Evolutionary conservation across 768 basidiomycete genomes (phyloP), one percentile per base, ranked within the genome.

Genomic region (Suillus weaverae): DNA sequence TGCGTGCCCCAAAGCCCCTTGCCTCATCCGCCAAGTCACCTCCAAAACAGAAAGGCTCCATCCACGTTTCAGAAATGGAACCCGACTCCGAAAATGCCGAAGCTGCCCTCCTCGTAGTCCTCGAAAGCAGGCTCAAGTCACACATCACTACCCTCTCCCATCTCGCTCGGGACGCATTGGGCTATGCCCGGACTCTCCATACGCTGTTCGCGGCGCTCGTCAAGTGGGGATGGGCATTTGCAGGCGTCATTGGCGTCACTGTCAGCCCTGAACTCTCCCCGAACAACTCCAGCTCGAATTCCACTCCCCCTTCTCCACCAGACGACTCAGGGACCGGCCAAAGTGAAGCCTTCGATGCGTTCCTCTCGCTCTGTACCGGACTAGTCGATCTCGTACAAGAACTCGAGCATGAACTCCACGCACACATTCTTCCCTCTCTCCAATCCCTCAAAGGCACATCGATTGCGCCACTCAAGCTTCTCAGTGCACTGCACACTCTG

Each of bases 271-370:
- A 74, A 32, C 57, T 65, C 1, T 39, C 73, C 30, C 67, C 39
- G 64, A 43, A 48, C 36, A 64, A 11, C 9, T 2, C 33, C 1
- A 64, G 36, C 33, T 7, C 35, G 14, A 63, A 51, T 54, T n/a
- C 35, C 33, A 60, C 51, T n/a, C 33, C 70, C 18, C 71, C 74
- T 3, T 48, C 65, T 22, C 71, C 73, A 5, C 62, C 64, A 22
- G 74, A 77, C 10, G 66, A 68, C 13, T 13, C 4, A 10, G 57
- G 39, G 10, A 59, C 38, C 0, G 57, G 57, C 18, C 74, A 74
- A 32, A 81, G 80, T 43, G 90, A 91, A 72, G 89, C 90, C 1
- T 91, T 89, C 69, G 85, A 90, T 64, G 89, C 90, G 11, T 91
- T 92, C 71, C 74, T 89, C 22, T 72, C 78, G 9, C 81, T 89